Conservation (phyloP, 805 yeast species). For the Metschnikowia koreensis region DNA sequence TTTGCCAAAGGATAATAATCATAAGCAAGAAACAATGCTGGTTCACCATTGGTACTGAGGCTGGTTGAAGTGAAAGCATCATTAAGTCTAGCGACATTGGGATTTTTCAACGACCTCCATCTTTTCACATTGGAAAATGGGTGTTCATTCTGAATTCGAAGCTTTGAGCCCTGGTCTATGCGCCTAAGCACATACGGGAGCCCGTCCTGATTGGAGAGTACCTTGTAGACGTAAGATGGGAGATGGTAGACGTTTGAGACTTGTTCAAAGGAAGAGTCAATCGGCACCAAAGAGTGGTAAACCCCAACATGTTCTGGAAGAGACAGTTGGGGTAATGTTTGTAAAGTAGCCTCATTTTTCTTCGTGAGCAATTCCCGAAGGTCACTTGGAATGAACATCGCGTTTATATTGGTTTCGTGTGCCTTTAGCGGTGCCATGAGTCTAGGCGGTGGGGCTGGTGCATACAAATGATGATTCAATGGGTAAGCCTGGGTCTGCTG, state of each 20-base stretch:
- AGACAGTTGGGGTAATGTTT: conserved; percentile 49
- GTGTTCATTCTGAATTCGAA: conserved; percentile 45
- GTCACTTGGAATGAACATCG: conserved; percentile 69
- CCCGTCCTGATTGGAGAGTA: conserved; percentile 76
- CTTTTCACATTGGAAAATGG: conserved; percentile 59
- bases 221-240: conserved; percentile 69
- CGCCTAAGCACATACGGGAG: conserved; percentile 72
- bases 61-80: conserved; percentile 87
- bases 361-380: conserved; percentile 68
- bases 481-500: conserved; percentile 38
- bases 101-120: conserved; percentile 58
- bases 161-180: conserved; percentile 44
- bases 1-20: conserved; percentile 80
- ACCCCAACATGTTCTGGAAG: conserved; percentile 58
- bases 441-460: conserved; percentile 85
- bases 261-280: conserved; percentile 49
- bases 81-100: conserved; percentile 63
- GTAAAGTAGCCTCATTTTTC: conserved; percentile 79
- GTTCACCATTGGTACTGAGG: conserved; percentile 61
- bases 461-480: conserved; percentile 81
- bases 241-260: conserved; percentile 47
- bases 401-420: conserved; percentile 67
- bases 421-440: conserved; percentile 57
- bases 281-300: conserved; percentile 82
- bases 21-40: conserved; percentile 70